Percentiles rank a stretch among this genome's conserved stretches.
These are phyloP conservation scores for Sphaerulina populicola DNA, from an alignment of 2,329 filamentous ascomycete genomes.

Conservation along the genomic window DNA sequence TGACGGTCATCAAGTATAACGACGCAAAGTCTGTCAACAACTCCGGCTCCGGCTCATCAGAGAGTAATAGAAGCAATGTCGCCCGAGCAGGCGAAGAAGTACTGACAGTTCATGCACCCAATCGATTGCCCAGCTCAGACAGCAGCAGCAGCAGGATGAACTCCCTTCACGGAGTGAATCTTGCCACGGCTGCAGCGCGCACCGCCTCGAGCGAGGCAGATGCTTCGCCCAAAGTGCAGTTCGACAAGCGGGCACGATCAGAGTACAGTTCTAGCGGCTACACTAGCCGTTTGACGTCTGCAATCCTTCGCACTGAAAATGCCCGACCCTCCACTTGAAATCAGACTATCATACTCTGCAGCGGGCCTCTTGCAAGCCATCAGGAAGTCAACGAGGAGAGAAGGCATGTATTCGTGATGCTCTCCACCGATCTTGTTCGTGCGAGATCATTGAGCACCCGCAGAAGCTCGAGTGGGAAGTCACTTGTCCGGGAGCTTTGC, in stretches of 20 bases:
- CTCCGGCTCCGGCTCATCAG: slow-evolving; percentile 24
- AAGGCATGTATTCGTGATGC: not conserved
- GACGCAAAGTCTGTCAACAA: slow-evolving; percentile 22
- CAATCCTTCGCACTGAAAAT: slow-evolving; percentile 2
- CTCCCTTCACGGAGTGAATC: slow-evolving; percentile 11
- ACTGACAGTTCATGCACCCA: slow-evolving; percentile 1
- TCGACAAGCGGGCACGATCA: not conserved
- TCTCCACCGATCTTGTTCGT: not conserved
- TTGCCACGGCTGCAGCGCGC: slow-evolving; percentile 20
- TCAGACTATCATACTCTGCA: not conserved
- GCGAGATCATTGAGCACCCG: slow-evolving; percentile 1
- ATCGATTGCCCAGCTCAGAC: slow-evolving; percentile 1
- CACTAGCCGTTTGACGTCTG: not conserved
- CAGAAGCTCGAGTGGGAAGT: not conserved
- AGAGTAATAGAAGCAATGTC: slow-evolving; percentile 14
- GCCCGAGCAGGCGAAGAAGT: not conserved
- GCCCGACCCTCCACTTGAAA: not conserved
- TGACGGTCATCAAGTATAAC: slow-evolving; percentile 26
- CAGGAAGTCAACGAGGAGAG: not conserved
- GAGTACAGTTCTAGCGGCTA: not conserved
- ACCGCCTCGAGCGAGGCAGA: slow-evolving; percentile 10
- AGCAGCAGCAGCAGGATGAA: slow-evolving; percentile 21
- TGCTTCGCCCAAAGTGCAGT: slow-evolving; percentile 1
- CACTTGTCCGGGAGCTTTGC: not conserved
- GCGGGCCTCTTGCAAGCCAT: not conserved